Percentiles rank a stretch among this genome's conserved stretches.
These are phyloP conservation scores for Colletotrichum falcatum DNA, from an alignment of 2,329 filamentous ascomycete genomes.

Conservation along the genomic window DNA sequence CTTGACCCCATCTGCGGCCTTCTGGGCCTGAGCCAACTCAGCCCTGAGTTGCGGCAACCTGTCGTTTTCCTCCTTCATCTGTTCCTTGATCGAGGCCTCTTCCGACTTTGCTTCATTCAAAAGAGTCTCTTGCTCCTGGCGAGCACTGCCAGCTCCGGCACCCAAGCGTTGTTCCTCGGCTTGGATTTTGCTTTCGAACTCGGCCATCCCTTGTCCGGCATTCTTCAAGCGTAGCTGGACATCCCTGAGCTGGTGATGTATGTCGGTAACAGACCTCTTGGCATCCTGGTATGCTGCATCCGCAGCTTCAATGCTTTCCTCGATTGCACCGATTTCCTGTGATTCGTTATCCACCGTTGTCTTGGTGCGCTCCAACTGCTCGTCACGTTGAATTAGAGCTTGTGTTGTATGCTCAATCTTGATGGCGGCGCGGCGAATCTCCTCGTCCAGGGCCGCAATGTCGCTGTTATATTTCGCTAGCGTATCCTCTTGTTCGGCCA, in stretches of 20 bases:
- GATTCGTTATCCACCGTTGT: slow-evolving; percentile 5
- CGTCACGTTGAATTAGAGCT: slow-evolving; percentile 48
- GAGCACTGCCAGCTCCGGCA: slow-evolving; percentile 76
- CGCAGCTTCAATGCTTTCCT: slow-evolving; percentile 16
- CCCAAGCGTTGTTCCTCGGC: slow-evolving; percentile 72
- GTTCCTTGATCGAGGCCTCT: slow-evolving; percentile 38
- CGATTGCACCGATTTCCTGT: slow-evolving; percentile 14
- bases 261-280: slow-evolving; percentile 66
- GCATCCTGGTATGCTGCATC: slow-evolving; percentile 60
- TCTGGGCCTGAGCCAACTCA: slow-evolving; percentile 16
- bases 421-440: slow-evolving; percentile 53
- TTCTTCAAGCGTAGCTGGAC: slow-evolving; percentile 70
- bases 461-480: slow-evolving; percentile 52
- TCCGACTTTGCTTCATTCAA: slow-evolving; percentile 44
- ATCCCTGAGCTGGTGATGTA: slow-evolving; percentile 69
- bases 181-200: slow-evolving; percentile 60
- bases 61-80: slow-evolving; percentile 10
- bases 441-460: slow-evolving; percentile 49
- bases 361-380: slow-evolving; percentile 27
- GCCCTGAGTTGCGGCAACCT: slow-evolving; percentile 14
- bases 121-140: slow-evolving; percentile 57
- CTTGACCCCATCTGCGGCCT: slow-evolving; percentile 7
- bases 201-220: slow-evolving; percentile 60
- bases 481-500: slow-evolving; percentile 77
- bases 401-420: slow-evolving; percentile 59